Conservation (phyloP, 1,284 basidiomycete species). For the Malassezia sympodialis region DNA sequence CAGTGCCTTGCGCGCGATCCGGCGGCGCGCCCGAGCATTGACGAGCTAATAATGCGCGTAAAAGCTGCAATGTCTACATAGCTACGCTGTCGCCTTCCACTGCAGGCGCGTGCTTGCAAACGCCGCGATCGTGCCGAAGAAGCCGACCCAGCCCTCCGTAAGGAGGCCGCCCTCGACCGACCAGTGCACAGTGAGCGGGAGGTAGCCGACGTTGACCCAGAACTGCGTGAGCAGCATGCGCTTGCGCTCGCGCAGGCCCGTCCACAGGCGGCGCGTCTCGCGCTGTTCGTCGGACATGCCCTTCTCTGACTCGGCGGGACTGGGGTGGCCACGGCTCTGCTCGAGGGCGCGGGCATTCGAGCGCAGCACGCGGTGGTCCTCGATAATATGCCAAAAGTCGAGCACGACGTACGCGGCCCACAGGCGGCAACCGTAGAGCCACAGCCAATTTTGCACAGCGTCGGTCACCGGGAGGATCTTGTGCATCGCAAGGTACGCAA, state of each 20-base stretch:
- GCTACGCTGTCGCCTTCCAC: slow-evolving; percentile 27
- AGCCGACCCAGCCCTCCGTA: slow-evolving; percentile 39
- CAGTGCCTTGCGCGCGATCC: slow-evolving; percentile 38
- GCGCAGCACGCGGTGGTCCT: slow-evolving; percentile 45
- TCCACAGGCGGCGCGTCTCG: slow-evolving; percentile 40
- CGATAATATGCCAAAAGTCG: slow-evolving; percentile 42
- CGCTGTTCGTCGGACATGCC: slow-evolving; percentile 28
- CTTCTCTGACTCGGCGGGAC: slow-evolving; percentile 21
- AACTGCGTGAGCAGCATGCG: slow-evolving; percentile 64
- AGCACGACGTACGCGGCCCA: slow-evolving; percentile 46
- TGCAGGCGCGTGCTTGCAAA: slow-evolving; percentile 33
- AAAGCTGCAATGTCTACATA: slow-evolving; percentile 18
- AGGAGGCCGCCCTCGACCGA: slow-evolving; percentile 49
- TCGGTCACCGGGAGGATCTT: slow-evolving; percentile 32
- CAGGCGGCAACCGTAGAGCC: slow-evolving; percentile 33
- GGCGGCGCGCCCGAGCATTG: slow-evolving; percentile 31
- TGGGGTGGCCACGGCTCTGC: slow-evolving; percentile 37
- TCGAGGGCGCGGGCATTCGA: slow-evolving; percentile 41
- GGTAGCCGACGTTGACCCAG: slow-evolving; percentile 62
- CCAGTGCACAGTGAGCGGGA: slow-evolving; percentile 76
- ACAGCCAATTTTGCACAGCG: slow-evolving; percentile 29
- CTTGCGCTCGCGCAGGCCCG: slow-evolving; percentile 53
- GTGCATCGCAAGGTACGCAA: slow-evolving; percentile 43
- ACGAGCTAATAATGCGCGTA: slow-evolving; percentile 30
- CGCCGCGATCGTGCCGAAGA: slow-evolving; percentile 45